phyloP scores from a whole-genome alignment of 257 asterid species.

The Solanum arcanum region DNA sequence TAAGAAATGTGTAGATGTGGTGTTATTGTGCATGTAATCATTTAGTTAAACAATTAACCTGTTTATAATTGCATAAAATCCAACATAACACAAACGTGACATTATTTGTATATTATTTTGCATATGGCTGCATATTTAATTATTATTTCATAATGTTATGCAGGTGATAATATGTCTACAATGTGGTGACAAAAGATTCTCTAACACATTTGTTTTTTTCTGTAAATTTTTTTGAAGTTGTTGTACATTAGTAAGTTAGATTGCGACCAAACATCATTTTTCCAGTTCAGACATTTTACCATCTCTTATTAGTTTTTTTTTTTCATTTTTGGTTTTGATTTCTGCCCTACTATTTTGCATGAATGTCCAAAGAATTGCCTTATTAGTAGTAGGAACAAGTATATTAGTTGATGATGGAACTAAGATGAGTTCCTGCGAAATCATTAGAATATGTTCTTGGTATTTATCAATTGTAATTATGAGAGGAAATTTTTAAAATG shows the following conservation, averaged over 20 bases:
- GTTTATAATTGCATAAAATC: no score
- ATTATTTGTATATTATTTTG: neutral
- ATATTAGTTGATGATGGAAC: neutral
- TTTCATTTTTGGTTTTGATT: neutral
- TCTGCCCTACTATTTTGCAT: neutral
- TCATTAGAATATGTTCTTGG: neutral
- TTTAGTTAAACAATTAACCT: no score
- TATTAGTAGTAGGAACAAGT: neutral
- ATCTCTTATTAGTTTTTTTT: neutral
- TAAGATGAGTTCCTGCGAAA: neutral
- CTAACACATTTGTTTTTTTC: constrained; percentile 48
- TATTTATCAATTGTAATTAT: neutral
- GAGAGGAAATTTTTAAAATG: neutral
- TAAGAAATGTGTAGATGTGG: no score
- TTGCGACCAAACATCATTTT: neutral
- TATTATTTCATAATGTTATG: neutral
- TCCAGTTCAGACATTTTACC: neutral
- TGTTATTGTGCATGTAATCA: no score
- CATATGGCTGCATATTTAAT: neutral
- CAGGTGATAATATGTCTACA: constrained; percentile 46
- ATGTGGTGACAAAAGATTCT: constrained; percentile 50
- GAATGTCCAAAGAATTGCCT: neutral
- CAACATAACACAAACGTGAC: no score
- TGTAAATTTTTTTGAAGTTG: constrained; percentile 32
- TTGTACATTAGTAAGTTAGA: constrained; percentile 54